Conservation (phyloP, 768 basidiomycete genomes). For the Trametes sanguinea region DNA sequence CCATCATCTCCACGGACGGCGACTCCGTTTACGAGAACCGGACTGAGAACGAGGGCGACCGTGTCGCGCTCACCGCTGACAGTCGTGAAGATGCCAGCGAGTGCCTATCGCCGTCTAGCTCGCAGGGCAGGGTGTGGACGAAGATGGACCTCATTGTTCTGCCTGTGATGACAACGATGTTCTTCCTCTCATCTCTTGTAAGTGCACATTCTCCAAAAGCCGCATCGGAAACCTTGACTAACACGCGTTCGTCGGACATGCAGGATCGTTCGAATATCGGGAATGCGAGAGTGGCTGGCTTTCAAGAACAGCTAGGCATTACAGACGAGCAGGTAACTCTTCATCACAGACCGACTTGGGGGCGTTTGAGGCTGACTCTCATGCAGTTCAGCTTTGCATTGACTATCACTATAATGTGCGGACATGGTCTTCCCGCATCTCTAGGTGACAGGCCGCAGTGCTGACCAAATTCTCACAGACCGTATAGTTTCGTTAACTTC, state of each 20-base stretch:
- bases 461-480: constrained; percentile 6
- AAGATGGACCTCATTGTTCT: constrained; percentile 9
- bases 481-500: constrained; percentile 30
- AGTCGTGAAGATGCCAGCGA: neutral
- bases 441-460: too few species aligned
- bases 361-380: neutral
- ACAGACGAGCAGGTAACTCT: constrained; percentile 4
- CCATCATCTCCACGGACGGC: constrained; percentile 2
- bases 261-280: constrained; percentile 16
- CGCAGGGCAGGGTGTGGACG: neutral
- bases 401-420: constrained; percentile 4
- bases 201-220: neutral
- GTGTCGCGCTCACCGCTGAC: neutral
- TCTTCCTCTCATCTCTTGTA: constrained; percentile 4
- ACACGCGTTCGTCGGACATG: neutral
- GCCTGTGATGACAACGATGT: neutral
- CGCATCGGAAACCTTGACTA: too few species aligned
- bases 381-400: constrained; percentile 8
- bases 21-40: constrained; percentile 5
- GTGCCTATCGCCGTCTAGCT: neutral
- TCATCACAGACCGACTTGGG: neutral
- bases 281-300: constrained; percentile 7
- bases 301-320: constrained; percentile 3
- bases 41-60: constrained; percentile 1
- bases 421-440: too few species aligned